Percentiles rank a stretch among this genome's conserved stretches.
Conservation (phyloP, 2,329 filamentous ascomycete species). For the Penicillium sumatraense region DNA sequence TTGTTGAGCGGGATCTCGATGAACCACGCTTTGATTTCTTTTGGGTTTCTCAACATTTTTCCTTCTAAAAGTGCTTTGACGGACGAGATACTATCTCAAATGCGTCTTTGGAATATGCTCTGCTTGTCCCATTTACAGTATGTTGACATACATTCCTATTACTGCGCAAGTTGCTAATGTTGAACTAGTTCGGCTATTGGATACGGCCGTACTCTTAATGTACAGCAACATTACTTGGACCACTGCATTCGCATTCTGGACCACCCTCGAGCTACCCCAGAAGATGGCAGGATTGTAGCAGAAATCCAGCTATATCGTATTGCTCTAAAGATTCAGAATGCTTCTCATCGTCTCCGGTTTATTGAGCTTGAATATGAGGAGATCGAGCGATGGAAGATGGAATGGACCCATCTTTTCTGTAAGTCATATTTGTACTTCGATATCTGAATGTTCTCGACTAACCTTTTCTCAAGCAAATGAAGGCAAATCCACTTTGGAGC, state of each 20-base stretch:
- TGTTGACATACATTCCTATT: slow-evolving; percentile 5
- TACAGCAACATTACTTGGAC: slow-evolving; percentile 35
- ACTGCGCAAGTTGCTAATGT: slow-evolving; percentile 10
- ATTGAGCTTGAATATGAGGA: slow-evolving; percentile 37
- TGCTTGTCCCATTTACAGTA: slow-evolving; percentile 41
- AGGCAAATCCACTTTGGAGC: slow-evolving; percentile 35
- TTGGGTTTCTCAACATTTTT: slow-evolving; percentile 22
- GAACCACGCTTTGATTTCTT: slow-evolving; percentile 36
- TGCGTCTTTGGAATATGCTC: slow-evolving; percentile 41
- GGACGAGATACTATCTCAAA: slow-evolving; percentile 34
- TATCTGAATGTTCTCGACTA: background rate
- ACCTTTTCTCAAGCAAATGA: slow-evolving; percentile 27
- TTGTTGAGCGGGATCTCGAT: slow-evolving; percentile 42
- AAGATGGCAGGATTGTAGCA: slow-evolving; percentile 36
- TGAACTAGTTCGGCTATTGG: slow-evolving; percentile 32
- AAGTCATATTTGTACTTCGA: slow-evolving; percentile 1
- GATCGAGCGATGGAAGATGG: slow-evolving; percentile 39
- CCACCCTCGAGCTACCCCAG: slow-evolving; percentile 33
- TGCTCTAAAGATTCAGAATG: slow-evolving; percentile 32
- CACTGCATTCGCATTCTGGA: slow-evolving; percentile 37
- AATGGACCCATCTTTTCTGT: slow-evolving; percentile 40
- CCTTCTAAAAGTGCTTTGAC: slow-evolving; percentile 29
- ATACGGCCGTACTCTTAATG: slow-evolving; percentile 36
- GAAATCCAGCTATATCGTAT: slow-evolving; percentile 39
- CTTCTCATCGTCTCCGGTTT: slow-evolving; percentile 30